A percentile compares a stretch with the other conserved stretches of the same genome.
Evolutionary conservation across 2,329 filamentous ascomycete species (phyloP).

Genomic region (Zymoseptoria passerinii): DNA sequence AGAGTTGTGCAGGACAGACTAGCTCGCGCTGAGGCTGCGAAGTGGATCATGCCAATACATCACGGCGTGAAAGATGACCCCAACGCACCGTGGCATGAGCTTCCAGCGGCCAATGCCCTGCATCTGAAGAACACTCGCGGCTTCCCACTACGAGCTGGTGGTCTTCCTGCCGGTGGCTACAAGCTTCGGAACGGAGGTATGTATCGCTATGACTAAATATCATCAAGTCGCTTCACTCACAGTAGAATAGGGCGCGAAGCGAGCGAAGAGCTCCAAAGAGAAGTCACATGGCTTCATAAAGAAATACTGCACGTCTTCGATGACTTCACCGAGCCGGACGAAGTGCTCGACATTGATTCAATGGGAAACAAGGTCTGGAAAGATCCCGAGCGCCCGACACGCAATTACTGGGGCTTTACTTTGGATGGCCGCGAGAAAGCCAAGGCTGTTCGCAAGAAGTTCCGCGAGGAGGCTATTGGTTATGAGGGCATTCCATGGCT

Average conservation of each 20-base stretch:
- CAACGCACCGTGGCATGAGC: constrained; percentile 24
- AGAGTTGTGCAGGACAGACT: constrained; percentile 1
- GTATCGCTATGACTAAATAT: background rate
- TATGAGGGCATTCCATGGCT: constrained; percentile 16
- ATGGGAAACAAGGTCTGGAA: constrained; percentile 28
- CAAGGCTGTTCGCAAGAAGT: constrained; percentile 15
- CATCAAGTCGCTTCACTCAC: background rate
- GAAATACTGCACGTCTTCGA: constrained; percentile 22
- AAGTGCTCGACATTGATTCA: constrained; percentile 25
- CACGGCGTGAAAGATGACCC: constrained; percentile 23
- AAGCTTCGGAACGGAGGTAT: constrained; percentile 17
- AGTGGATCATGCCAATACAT: constrained; percentile 16
- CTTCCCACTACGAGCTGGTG: constrained; percentile 21
- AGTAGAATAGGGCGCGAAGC: constrained; percentile 14
- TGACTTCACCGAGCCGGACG: constrained; percentile 21
- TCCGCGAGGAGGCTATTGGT: constrained; percentile 11
- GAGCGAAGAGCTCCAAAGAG: constrained; percentile 13
- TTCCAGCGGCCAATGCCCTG: constrained; percentile 27
- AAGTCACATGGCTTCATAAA: constrained; percentile 17
- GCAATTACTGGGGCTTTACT: constrained; percentile 27
- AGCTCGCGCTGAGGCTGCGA: constrained; percentile 2
- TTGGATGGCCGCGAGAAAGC: constrained; percentile 18
- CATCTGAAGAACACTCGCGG: constrained; percentile 23
- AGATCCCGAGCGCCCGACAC: constrained; percentile 22
- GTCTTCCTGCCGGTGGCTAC: constrained; percentile 22